These are phyloP conservation scores for Pilatotrama ljubarskyi DNA, from an alignment of 768 basidiomycete species.

Conservation along the genomic window DNA sequence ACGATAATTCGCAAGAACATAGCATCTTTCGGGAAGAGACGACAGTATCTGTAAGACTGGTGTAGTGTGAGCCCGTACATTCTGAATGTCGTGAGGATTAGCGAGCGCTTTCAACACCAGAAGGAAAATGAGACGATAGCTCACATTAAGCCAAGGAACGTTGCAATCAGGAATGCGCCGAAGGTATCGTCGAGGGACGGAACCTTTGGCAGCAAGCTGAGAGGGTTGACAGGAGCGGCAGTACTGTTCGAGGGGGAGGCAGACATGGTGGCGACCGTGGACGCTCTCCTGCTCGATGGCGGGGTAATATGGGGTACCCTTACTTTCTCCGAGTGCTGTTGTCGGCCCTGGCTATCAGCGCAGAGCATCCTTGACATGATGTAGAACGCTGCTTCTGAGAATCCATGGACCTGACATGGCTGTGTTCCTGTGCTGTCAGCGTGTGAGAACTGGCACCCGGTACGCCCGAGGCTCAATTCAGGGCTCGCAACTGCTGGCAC, in stretches of 20 bases:
- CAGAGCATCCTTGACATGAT: not conserved
- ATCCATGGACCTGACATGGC: too few relatives aligned
- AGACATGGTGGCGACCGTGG: not conserved
- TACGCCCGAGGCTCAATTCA: too few relatives aligned
- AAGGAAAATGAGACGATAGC: not conserved
- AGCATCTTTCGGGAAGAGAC: not conserved
- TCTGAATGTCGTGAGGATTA: not conserved
- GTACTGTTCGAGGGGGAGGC: not conserved
- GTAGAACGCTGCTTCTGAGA: too few relatives aligned
- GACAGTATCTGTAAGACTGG: conserved; percentile 1
- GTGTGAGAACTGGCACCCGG: too few relatives aligned
- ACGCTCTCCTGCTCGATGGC: not conserved
- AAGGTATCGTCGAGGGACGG: conserved; percentile 2
- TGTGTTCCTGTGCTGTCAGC: too few relatives aligned
- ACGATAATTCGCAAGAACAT: not conserved
- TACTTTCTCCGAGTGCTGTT: not conserved
- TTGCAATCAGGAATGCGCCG: conserved; percentile 2
- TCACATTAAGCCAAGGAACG: conserved; percentile 1
- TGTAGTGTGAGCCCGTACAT: conserved; percentile 6
- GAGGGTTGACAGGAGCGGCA: not conserved
- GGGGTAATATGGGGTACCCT: not conserved
- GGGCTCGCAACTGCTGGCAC: too few relatives aligned
- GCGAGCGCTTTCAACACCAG: too few relatives aligned
- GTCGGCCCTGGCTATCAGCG: not conserved
- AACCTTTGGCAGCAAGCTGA: not conserved